These are phyloP conservation scores for Cryptococcus hybrid DNA, from an alignment of 1,284 basidiomycete species.

Conservation along the genomic window DNA sequence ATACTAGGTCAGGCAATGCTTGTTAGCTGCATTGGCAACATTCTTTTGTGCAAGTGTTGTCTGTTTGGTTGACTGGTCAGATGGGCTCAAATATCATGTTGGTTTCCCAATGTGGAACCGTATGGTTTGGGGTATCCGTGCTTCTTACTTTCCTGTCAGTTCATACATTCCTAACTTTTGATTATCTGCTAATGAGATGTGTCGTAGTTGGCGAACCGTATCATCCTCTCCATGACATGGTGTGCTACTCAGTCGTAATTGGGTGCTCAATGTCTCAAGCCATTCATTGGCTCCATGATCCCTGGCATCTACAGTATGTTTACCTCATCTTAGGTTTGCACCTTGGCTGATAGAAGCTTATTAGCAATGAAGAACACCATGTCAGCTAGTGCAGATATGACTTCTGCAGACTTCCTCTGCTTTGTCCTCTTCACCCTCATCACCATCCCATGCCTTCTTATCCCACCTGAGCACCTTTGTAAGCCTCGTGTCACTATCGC, in stretches of 20 bases:
- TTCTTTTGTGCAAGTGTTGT: constrained; percentile 17
- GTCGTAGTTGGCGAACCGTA: constrained; percentile 22
- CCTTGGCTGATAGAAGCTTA: background rate
- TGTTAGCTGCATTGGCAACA: constrained; percentile 23
- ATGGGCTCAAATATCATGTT: constrained; percentile 34
- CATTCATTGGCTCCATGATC: constrained; percentile 41
- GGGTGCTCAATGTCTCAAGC: constrained; percentile 49
- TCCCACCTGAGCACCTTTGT: constrained; percentile 42
- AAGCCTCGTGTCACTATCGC: constrained; percentile 46
- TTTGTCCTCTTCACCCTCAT: constrained; percentile 49
- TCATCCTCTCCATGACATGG: constrained; percentile 37
- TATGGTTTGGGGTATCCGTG: constrained; percentile 28
- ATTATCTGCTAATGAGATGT: background rate
- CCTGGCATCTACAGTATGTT: constrained; percentile 36
- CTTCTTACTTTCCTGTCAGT: constrained; percentile 24
- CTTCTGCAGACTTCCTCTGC: constrained; percentile 43
- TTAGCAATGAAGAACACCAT: constrained; percentile 29
- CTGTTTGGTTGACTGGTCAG: constrained; percentile 20
- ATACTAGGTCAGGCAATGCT: constrained; percentile 28
- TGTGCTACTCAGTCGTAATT: constrained; percentile 37
- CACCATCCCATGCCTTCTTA: constrained; percentile 40
- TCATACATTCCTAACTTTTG: background rate
- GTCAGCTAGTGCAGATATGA: constrained; percentile 31
- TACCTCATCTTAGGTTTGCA: background rate
- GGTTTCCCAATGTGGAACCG: constrained; percentile 30